Conservation (phyloP, 371 early-diverging fungal genomes). For the Mucor plumbeus region DNA sequence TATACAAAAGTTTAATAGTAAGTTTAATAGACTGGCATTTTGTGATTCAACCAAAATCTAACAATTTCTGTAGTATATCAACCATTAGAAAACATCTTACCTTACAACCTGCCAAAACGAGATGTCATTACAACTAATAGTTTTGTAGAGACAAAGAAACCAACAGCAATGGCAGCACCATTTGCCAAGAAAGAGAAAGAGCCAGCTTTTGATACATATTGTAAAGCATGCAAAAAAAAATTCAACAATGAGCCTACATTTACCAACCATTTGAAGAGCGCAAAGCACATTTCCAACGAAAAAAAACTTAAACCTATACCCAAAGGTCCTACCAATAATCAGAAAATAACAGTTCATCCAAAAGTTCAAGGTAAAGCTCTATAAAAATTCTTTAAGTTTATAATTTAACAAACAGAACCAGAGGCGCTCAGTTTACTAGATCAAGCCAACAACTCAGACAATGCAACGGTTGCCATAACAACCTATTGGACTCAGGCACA, state of each 20-base stretch:
- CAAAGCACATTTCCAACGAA: slow-evolving; percentile 52
- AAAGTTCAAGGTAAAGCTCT: slow-evolving; percentile 24
- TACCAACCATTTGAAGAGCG: slow-evolving; percentile 48
- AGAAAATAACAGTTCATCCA: slow-evolving; percentile 16
- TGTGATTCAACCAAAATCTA: background rate
- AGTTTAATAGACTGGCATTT: background rate
- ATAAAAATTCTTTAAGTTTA: background rate
- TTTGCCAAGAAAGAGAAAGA: slow-evolving; percentile 4
- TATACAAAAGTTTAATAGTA: slow-evolving; percentile 25
- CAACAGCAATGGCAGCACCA: slow-evolving; percentile 10
- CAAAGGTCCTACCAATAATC: background rate
- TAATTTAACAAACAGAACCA: background rate
- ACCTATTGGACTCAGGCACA: slow-evolving; percentile 36
- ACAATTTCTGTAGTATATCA: slow-evolving; percentile 13
- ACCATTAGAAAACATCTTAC: slow-evolving; percentile 14
- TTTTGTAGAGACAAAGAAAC: background rate
- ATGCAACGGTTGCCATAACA: slow-evolving; percentile 15
- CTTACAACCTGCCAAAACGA: slow-evolving; percentile 20
- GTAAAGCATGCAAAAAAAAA: slow-evolving; percentile 50
- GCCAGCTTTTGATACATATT: slow-evolving; percentile 36
- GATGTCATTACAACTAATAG: background rate
- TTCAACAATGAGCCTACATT: slow-evolving; percentile 46
- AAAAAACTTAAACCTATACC: slow-evolving; percentile 24
- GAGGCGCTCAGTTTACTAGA: slow-evolving; percentile 23
- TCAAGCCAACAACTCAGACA: slow-evolving; percentile 15